A percentile compares a stretch with the other conserved stretches of the same genome.
phyloP scores from a whole-genome alignment of 805 yeast species.

The Saccharomycopsis sp. region DNA sequence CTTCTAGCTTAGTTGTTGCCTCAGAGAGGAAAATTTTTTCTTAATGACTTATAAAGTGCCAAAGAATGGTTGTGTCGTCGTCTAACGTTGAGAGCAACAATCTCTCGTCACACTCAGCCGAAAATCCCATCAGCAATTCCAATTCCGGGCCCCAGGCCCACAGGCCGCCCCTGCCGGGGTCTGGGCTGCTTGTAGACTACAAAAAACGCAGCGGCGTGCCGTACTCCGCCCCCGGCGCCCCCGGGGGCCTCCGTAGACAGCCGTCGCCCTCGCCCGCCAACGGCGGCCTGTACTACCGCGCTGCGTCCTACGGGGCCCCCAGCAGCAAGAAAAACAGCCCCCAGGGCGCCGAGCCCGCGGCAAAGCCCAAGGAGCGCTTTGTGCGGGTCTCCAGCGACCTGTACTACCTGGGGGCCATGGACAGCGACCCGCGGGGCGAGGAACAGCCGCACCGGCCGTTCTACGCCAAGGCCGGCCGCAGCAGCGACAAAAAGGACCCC shows the following conservation, averaged over 20 bases:
- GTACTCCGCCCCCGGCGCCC: not conserved
- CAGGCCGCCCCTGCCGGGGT: not conserved
- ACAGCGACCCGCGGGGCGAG: not conserved
- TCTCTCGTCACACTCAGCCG: slow-evolving; percentile 1
- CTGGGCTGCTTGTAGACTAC: slow-evolving; percentile 1
- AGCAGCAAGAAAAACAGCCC: slow-evolving; percentile 3
- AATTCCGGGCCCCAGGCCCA: not conserved
- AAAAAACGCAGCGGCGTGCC: slow-evolving; percentile 6
- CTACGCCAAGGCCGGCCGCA: not conserved
- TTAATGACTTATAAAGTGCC: not conserved
- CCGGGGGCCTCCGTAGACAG: not conserved
- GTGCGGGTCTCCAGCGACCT: slow-evolving; percentile 2
- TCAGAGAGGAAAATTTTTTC: not conserved
- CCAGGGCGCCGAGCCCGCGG: not conserved
- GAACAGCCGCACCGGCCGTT: not conserved
- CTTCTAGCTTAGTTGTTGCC: not conserved
- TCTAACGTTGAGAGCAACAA: slow-evolving; percentile 1
- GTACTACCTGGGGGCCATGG: slow-evolving; percentile 1
- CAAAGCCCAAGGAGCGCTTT: slow-evolving; percentile 4
- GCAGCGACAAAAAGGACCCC: no score
- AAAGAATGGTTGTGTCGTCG: slow-evolving; percentile 1
- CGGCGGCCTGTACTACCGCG: slow-evolving; percentile 1
- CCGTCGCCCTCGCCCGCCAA: not conserved
- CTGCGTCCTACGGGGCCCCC: not conserved
- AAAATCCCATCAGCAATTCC: not conserved